Conservation (phyloP, 2,329 filamentous ascomycete species). For the Diaporthe ampelina region DNA sequence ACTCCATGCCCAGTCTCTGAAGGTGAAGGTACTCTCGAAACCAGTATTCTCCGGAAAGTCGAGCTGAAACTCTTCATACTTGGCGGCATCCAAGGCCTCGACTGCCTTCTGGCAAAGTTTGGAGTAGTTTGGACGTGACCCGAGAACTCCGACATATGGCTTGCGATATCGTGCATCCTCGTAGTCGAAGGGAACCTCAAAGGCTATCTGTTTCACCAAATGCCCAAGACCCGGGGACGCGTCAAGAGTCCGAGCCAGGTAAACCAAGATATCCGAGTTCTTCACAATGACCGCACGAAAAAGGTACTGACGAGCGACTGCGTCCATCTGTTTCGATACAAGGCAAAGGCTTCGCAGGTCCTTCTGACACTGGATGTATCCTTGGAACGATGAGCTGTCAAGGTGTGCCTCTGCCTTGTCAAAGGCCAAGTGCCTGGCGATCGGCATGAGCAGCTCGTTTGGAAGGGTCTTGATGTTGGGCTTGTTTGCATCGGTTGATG, state of each 20-base stretch:
- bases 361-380: not conserved
- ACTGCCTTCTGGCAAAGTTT: not conserved
- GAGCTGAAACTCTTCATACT: not conserved
- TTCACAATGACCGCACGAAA: not conserved
- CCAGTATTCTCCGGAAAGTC: too few species aligned
- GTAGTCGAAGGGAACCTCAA: not conserved
- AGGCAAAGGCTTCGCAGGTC: not conserved
- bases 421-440: not conserved
- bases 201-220: not conserved
- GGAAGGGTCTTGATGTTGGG: too few species aligned
- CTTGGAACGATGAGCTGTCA: not conserved
- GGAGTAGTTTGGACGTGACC: not conserved
- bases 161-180: not conserved
- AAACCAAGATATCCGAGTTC: not conserved
- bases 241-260: conserved; percentile 1
- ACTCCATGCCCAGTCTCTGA: not conserved
- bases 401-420: not conserved
- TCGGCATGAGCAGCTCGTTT: too few species aligned
- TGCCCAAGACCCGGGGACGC: not conserved
- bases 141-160: not conserved
- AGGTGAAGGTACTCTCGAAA: not conserved
- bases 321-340: not conserved
- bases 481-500: too few species aligned
- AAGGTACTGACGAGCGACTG: not conserved
- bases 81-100: not conserved